Percentiles rank a stretch among this genome's conserved stretches.
phyloP scores from a whole-genome alignment of 73 alveolate species.

The Uronychia setigera region DNA sequence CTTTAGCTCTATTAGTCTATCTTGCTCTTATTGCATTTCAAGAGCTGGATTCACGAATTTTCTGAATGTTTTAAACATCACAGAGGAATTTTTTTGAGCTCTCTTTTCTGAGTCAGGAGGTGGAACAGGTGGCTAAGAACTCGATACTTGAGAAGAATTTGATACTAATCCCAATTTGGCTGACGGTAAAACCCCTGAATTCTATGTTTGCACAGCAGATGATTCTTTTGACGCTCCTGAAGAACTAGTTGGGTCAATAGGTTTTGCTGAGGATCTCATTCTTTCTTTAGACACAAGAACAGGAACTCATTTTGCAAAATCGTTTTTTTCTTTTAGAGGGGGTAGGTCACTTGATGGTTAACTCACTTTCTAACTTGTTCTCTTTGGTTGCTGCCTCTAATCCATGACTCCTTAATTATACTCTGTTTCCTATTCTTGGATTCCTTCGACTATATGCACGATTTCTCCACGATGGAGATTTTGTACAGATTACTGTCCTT shows the following conservation, averaged over 20 bases:
- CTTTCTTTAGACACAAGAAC: background rate
- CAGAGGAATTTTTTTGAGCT: slow-evolving; percentile 6
- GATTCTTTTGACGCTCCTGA: too few relatives aligned
- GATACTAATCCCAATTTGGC: background rate
- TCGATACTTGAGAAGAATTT: background rate
- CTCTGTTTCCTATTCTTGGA: too few relatives aligned
- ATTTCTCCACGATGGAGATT: too few relatives aligned
- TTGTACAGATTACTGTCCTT: background rate
- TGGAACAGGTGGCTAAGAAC: background rate
- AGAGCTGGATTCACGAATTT: slow-evolving; percentile 31
- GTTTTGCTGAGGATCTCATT: background rate
- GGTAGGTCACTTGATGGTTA: background rate
- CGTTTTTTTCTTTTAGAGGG: background rate
- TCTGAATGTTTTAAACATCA: slow-evolving; percentile 17
- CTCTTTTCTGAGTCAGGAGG: background rate
- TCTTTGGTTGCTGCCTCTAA: too few relatives aligned
- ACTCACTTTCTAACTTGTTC: background rate
- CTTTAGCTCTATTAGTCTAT: slow-evolving; percentile 13
- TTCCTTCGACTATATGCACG: too few relatives aligned
- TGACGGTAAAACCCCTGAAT: too few relatives aligned
- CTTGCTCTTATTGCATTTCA: slow-evolving; percentile 15
- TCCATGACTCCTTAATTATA: too few relatives aligned
- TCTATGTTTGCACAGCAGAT: too few relatives aligned
- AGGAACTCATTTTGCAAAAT: background rate
- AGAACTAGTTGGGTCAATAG: background rate